A percentile compares a stretch with the other conserved stretches of the same genome.
These are phyloP conservation scores for Fusarium sacchari DNA, from an alignment of 2,329 filamentous ascomycete species.

Conservation along the genomic window DNA sequence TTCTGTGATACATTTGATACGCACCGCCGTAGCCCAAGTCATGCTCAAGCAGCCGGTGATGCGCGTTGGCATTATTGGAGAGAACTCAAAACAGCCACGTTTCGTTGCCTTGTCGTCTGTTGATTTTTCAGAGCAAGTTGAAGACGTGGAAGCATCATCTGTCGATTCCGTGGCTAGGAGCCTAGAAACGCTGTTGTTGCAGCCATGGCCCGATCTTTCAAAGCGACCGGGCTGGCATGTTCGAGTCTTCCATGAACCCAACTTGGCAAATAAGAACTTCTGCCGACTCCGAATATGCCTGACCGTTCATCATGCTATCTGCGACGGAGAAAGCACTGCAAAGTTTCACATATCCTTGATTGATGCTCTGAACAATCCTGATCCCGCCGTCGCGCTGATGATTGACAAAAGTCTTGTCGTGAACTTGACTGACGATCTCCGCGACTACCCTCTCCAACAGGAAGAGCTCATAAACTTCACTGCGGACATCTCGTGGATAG, in stretches of 20 bases:
- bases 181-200: not conserved
- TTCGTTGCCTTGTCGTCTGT: not conserved
- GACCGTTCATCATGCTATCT: not conserved
- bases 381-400: not conserved
- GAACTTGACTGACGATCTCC: not conserved
- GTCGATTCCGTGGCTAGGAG: not conserved
- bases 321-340: not conserved
- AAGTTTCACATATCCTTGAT: not conserved
- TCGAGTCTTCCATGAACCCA: not conserved
- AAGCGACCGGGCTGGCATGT: not conserved
- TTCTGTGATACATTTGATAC: not conserved
- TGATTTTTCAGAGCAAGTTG: not conserved
- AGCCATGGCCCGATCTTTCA: not conserved
- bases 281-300: accelerated
- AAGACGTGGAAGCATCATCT: not conserved
- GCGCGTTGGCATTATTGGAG: not conserved
- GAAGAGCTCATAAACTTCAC: not conserved
- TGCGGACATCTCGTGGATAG: not conserved
- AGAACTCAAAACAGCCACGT: not conserved
- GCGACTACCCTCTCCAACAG: not conserved
- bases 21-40: not conserved
- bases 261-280: not conserved
- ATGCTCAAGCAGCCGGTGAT: not conserved
- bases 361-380: not conserved
- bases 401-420: not conserved